These are phyloP conservation scores for Suhomyces kunorum DNA, from an alignment of 1,139 yeast genomes.

Conservation along the genomic window DNA sequence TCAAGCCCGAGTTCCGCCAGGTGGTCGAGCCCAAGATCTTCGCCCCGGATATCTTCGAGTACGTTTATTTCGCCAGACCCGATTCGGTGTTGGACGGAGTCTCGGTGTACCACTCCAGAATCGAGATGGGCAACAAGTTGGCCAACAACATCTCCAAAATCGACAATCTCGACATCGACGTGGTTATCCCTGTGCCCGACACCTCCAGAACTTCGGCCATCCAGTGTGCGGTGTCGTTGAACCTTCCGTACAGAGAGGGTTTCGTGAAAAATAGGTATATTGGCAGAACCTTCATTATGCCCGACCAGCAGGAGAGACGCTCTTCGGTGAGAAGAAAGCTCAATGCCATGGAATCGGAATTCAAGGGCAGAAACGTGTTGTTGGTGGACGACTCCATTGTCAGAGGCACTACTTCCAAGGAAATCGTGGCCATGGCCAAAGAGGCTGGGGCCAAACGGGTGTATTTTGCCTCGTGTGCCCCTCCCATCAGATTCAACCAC, in stretches of 20 bases:
- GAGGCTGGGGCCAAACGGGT: slow-evolving; percentile 97
- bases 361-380: slow-evolving; percentile 80
- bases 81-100: slow-evolving; percentile 95
- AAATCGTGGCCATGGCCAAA: slow-evolving; percentile 94
- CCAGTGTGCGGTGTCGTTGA: slow-evolving; percentile 82
- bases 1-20: slow-evolving; percentile 78
- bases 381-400: slow-evolving; percentile 97
- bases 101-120: slow-evolving; percentile 87
- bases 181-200: slow-evolving; percentile 97
- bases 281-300: slow-evolving; percentile 98
- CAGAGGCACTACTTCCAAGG: slow-evolving; percentile 95
- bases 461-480: slow-evolving; percentile 95
- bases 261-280: slow-evolving; percentile 95
- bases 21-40: slow-evolving; percentile 77
- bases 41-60: slow-evolving; percentile 96
- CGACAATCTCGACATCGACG: slow-evolving; percentile 69
- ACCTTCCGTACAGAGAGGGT: slow-evolving; percentile 91
- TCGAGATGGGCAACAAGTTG: slow-evolving; percentile 90
- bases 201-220: slow-evolving; percentile 94
- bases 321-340: slow-evolving; percentile 92
- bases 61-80: slow-evolving; percentile 97
- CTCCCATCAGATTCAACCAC: slow-evolving; percentile 92
- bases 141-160: slow-evolving; percentile 70
- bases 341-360: slow-evolving; percentile 95
- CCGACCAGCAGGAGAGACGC: slow-evolving; percentile 91